These are phyloP conservation scores for Panicum miliaceum DNA, from an alignment of 176 grass and related monocot species.

Conservation along the genomic window DNA sequence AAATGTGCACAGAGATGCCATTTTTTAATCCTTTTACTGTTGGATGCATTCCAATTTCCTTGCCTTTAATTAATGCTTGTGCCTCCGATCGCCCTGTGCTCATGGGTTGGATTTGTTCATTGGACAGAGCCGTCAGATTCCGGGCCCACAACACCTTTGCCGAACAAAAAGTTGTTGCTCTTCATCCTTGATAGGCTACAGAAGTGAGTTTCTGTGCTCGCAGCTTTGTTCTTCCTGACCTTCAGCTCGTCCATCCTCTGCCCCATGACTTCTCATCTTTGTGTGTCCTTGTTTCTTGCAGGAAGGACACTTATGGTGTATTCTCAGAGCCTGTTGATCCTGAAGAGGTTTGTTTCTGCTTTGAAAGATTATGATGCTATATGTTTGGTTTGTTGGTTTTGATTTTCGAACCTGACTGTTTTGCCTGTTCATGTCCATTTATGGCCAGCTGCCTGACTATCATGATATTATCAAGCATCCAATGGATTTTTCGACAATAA, in stretches of 20 bases:
- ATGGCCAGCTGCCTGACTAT: conserved; percentile 85
- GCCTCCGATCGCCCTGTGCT: conserved; percentile 40
- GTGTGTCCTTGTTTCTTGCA: conserved; percentile 55
- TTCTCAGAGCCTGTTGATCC: conserved; percentile 90
- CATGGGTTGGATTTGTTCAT: conserved; percentile 46
- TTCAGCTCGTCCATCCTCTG: not conserved
- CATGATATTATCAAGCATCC: conserved; percentile 94
- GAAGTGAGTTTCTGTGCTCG: conserved; percentile 80
- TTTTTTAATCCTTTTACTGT: conserved; percentile 48
- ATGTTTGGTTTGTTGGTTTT: conserved; percentile 21
- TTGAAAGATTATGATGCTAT: not conserved
- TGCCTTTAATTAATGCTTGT: conserved; percentile 52
- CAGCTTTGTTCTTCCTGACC: conserved; percentile 17
- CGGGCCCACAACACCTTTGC: conserved; percentile 93
- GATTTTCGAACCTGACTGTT: conserved; percentile 36
- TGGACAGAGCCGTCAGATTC: conserved; percentile 71
- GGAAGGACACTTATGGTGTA: conserved; percentile 95
- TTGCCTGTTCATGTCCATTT: conserved; percentile 38
- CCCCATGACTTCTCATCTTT: conserved; percentile 19
- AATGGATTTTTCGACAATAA: conserved; percentile 91
- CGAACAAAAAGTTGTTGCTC: conserved; percentile 97
- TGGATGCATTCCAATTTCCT: conserved; percentile 42
- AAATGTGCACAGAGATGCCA: conserved; percentile 45
- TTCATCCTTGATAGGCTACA: conserved; percentile 94
- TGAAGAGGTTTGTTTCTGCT: conserved; percentile 79